Evolutionary conservation across 2,329 filamentous ascomycete genomes (phyloP), one percentile per base, ranked within the genome.

Genomic region (Ophiocordyceps unilateralis): DNA sequence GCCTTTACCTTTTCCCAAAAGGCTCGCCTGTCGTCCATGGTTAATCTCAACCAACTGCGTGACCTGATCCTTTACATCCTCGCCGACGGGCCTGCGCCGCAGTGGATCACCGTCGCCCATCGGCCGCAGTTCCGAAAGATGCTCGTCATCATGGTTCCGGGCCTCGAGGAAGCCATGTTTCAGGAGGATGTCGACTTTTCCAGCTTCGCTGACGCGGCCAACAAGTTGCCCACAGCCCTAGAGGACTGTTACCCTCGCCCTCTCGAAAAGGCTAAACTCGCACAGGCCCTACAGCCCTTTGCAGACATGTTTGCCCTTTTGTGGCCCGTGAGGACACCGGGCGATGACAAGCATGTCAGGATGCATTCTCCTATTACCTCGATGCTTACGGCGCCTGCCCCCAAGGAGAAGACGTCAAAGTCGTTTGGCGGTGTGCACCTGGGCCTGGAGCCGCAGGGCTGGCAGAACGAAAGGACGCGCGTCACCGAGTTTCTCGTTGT

Each of bases 111-210:
- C 39, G 69, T 82, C 41, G 66, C 66, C 46, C 71, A 82, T 52
- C 69, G 78, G 39, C 70, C 74, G 6, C 68, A 77, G 45, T 77
- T 83, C 51, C 67, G 76, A 48, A 93, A 91, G 62, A 81, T 93
- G 24, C 88, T 96, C 24, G 75, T 84, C 36, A 66, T 98, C 50
- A 89, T 95, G 83, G 78, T 95, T 11, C 91, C 91, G 11, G 91
- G 91, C 0, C 64, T 98, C 21, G 89, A 96, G 56, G 75, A 85
- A 53, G 82, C 78, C 48, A 91, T 96, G 83, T 93, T 96, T 63
- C 76, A 82, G 58, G 70, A 74, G 12, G 56, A 61, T 32, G 66
- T 71, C 32, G 63, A 76, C 48, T 70, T 69, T 41, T 55, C 60
- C 10, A 61, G 55, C 1, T 75, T 69, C 52, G 65, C 68, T 38